Evolutionary conservation across 164 flowering plant genomes (phyloP), one percentile per base, ranked within the genome.

Genomic region (Akebia trifoliata): DNA sequence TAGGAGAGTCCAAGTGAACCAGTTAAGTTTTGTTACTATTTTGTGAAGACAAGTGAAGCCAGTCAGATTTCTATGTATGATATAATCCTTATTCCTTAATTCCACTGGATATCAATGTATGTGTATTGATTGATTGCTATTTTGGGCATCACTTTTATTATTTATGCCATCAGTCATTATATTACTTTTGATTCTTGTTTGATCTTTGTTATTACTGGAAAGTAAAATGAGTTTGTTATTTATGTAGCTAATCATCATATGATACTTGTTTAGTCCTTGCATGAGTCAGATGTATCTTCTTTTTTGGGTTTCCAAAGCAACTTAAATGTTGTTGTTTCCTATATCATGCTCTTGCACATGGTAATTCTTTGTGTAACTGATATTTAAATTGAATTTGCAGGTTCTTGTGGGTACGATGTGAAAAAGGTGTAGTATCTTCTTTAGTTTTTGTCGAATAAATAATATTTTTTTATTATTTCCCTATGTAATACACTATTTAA

Each of bases 321-420:
- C 54, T 14, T 5, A 37, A 38, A 30, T 44, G 12, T 4, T 42
- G 14, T 45, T 21, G 24, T 36, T 43, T 59, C 3, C 10, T 15
- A 6, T 4, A 36, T 4, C 12, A 21, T 39, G 21, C 35, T 30
- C 30, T 40, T 59, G 11, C 14, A 8, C 55, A 20, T 26, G 25
- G 38, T 48, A 43, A 20, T 3, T 8, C 15, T 42, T 38, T 25
- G 24, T 50, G 4, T 63, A 24, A 48, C 54, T 18, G 42, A 6
- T 6, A 9, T 20, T 54, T 66, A 17, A 50, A 25, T 56, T 68
- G 44, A 55, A 53, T 42, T 29, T 84, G 82, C 89, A 88, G 96
- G 76, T 62, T 60, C 15, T 35, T 86, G 93, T 28, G 93, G 96
- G 26, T 84, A 78, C 51, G 85, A 86, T 65, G 68, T 75, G 63